These are phyloP conservation scores for Gloeopeniophorella convolvens DNA, from an alignment of 768 basidiomycete species.

Conservation along the genomic window DNA sequence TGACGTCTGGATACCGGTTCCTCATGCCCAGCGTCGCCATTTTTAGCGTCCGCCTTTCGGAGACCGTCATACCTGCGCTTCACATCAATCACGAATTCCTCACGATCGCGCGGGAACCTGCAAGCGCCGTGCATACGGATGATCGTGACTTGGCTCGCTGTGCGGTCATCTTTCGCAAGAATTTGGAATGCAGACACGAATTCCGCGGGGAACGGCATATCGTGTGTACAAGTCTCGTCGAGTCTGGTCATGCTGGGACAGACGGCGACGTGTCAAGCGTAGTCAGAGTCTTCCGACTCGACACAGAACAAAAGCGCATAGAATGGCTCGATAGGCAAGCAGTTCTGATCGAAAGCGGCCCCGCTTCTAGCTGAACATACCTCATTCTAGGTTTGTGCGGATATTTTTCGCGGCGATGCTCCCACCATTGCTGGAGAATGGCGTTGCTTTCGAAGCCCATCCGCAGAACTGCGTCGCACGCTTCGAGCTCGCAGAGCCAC, in stretches of 20 bases:
- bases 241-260: slow-evolving; percentile 43
- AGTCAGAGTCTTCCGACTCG: slow-evolving; percentile 43
- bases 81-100: slow-evolving; percentile 42
- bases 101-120: slow-evolving; percentile 50
- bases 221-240: slow-evolving; percentile 51
- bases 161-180: slow-evolving; percentile 46
- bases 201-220: slow-evolving; percentile 44
- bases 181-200: slow-evolving; percentile 32
- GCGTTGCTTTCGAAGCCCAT: slow-evolving; percentile 55
- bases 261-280: slow-evolving; percentile 42
- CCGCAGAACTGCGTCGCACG: slow-evolving; percentile 55
- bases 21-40: slow-evolving; percentile 53
- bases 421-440: slow-evolving; percentile 46
- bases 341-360: neutral
- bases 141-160: slow-evolving; percentile 50
- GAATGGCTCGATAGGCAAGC: slow-evolving; percentile 44
- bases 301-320: slow-evolving; percentile 43
- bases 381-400: slow-evolving; percentile 37
- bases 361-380: slow-evolving; percentile 2
- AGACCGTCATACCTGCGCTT: slow-evolving; percentile 43
- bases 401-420: slow-evolving; percentile 49
- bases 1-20: slow-evolving; percentile 52
- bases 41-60: slow-evolving; percentile 49
- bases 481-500: slow-evolving; percentile 39
- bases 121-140: slow-evolving; percentile 43